Conservation (phyloP, 805 yeast genomes). For the Vanderwaltozyma polyspora region DNA sequence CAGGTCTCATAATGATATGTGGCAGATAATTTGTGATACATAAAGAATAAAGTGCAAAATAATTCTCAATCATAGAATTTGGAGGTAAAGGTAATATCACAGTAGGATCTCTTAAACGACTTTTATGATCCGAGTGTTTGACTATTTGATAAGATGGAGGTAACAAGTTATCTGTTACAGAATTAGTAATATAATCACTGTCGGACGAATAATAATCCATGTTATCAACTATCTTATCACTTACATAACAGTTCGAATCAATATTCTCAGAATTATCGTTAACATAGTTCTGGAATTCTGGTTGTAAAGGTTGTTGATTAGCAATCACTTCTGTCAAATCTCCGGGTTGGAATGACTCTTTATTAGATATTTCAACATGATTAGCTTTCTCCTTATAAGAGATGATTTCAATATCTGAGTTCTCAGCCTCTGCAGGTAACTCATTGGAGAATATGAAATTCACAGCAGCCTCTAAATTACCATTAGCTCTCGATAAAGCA, state of each 20-base stretch:
- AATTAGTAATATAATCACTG: neutral
- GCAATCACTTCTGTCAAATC: conserved; percentile 3
- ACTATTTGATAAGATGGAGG: conserved; percentile 2
- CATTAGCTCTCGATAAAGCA: conserved; percentile 43
- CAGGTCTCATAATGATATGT: conserved; percentile 13
- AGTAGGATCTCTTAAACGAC: conserved; percentile 11
- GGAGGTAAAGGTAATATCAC: conserved; percentile 18
- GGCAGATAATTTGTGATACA: conserved; percentile 19
- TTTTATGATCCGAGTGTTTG: conserved; percentile 1
- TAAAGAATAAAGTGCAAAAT: conserved; percentile 18
- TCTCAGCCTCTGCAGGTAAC: conserved; percentile 4
- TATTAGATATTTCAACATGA: conserved; percentile 1
- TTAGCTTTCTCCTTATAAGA: neutral
- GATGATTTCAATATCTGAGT: neutral
- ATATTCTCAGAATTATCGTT: neutral
- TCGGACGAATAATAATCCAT: conserved; percentile 1
- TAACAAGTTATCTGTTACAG: conserved; percentile 1
- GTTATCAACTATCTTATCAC: neutral
- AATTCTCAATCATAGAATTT: conserved; percentile 19
- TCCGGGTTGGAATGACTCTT: neutral
- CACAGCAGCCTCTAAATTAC: conserved; percentile 57
- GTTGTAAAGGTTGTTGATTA: neutral
- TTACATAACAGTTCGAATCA: neutral
- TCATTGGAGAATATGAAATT: conserved; percentile 23
- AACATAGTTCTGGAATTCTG: neutral